Evolutionary conservation across 371 early-diverging fungal species (phyloP), one percentile per base, ranked within the genome.

Genomic region (Mucor saturninus): DNA sequence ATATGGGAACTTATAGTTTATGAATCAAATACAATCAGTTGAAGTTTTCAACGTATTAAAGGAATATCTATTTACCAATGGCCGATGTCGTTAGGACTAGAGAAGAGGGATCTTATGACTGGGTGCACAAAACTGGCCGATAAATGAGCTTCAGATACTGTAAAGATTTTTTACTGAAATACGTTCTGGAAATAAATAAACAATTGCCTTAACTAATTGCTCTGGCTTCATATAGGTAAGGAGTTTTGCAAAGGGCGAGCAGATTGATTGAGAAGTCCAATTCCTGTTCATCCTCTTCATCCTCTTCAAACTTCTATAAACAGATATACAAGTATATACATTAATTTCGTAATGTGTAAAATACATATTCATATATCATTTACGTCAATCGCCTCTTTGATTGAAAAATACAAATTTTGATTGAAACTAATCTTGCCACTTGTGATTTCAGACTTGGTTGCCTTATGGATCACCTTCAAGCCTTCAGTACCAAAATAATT

Each of bases 211-310:
- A 15, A 21, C 21, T 21, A 21, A 21, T 21, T 21, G 21, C 21
- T 21, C 21, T 21, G 21, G 21, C 21, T 21, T 21, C 21, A 21
- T 21, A 45, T 45, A 3, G 15, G 15, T 45, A 13, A 45, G 46
- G 0, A 45, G 46, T 45, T 45, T 45, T 45, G 46, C 46, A 45
- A 15, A 45, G 46, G 46, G 46, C 13, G 46, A 45, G 46, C 13
- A 45, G 46, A 15, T 45, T 45, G 46, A 45, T 45, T 45, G 46
- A 45, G 46, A 45, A 45, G 46, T 45, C 46, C 46, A 45, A 45
- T 15, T 45, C 46, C 46, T 45, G 21, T 45, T 45, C 46, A 45
- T 21, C 21, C 46, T 45, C 46, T 45, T 45, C 46, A 45, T 21
- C 21, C 21, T 21, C 21, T 21, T 21, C 21, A 21, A 21, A 1